phyloP scores from a whole-genome alignment of 2,329 filamentous ascomycete genomes.

The Pseudohalonectria lignicola region DNA sequence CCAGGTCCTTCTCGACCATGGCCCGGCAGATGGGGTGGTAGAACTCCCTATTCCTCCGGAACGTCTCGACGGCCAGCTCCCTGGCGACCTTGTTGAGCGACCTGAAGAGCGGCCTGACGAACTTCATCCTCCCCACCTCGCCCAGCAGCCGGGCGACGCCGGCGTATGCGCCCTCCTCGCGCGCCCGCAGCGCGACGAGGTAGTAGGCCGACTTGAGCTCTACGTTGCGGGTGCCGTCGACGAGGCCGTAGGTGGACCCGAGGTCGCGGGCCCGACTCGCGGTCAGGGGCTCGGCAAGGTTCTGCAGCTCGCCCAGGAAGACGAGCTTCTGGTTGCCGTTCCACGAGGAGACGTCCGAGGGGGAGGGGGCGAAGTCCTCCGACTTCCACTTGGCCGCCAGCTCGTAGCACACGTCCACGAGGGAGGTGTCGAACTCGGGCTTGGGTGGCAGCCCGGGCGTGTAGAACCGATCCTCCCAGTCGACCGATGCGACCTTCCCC shows the following conservation, averaged over 20 bases:
- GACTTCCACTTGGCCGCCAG: constrained; percentile 72
- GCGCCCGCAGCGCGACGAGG: constrained; percentile 64
- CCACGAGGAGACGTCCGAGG: constrained; percentile 62
- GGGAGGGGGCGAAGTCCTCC: constrained; percentile 50
- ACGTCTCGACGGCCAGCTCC: constrained; percentile 67
- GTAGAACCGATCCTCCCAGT: constrained; percentile 89
- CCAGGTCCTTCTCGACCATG: constrained; percentile 80
- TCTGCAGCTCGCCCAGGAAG: constrained; percentile 72
- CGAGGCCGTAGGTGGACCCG: constrained; percentile 63
- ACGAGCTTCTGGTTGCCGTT: constrained; percentile 84
- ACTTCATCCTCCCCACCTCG: constrained; percentile 90
- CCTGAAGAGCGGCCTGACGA: constrained; percentile 76
- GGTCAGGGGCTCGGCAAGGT: constrained; percentile 52
- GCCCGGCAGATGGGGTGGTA: constrained; percentile 89
- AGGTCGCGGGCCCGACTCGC: constrained; percentile 58
- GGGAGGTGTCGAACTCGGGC: constrained; percentile 78
- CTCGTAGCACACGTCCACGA: constrained; percentile 76
- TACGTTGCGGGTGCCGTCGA: constrained; percentile 69
- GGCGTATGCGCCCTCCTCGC: constrained; percentile 56
- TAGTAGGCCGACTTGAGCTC: constrained; percentile 78
- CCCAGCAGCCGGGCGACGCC: constrained; percentile 67
- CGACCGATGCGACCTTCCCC: constrained; percentile 59
- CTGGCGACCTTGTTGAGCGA: constrained; percentile 65
- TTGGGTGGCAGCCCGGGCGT: constrained; percentile 81
- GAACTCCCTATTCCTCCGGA: constrained; percentile 79